Conservation (phyloP, 352 stramenopile species). For the Pythium apleroticum region DNA sequence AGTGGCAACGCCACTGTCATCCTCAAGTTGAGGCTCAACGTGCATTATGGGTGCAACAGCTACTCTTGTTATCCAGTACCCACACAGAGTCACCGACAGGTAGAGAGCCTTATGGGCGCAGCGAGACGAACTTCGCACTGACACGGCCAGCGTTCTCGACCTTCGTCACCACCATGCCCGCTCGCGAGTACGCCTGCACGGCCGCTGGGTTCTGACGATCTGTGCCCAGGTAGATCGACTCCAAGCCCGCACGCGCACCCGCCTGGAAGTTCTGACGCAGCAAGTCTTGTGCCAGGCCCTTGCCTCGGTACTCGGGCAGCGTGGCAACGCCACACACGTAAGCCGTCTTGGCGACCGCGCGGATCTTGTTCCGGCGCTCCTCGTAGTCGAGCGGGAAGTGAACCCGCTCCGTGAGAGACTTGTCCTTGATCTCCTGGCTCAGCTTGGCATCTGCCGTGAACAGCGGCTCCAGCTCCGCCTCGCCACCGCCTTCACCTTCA, state of each 20-base stretch:
- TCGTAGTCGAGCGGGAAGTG: slow-evolving; percentile 4
- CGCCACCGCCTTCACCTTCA: slow-evolving; percentile 21
- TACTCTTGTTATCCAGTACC: no score
- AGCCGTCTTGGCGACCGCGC: slow-evolving; percentile 1
- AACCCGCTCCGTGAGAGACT: background rate
- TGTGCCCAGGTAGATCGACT: slow-evolving; percentile 25
- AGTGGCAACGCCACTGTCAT: no score
- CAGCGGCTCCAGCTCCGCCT: slow-evolving; percentile 3
- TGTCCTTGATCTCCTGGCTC: background rate
- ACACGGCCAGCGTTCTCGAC: background rate
- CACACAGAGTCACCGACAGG: no score
- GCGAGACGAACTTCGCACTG: slow-evolving; percentile 10
- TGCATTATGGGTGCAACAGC: background rate
- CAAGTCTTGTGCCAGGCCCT: slow-evolving; percentile 10
- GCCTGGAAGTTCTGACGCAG: slow-evolving; percentile 14
- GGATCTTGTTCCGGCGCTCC: slow-evolving; percentile 7
- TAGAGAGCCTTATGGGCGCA: background rate
- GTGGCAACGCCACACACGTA: slow-evolving; percentile 23
- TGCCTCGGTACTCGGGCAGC: background rate
- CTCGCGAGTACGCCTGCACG: slow-evolving; percentile 19
- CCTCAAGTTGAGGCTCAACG: no score
- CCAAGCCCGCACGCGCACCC: background rate
- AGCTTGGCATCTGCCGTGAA: background rate
- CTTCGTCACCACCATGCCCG: slow-evolving; percentile 26
- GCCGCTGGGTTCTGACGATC: slow-evolving; percentile 21